phyloP scores from a whole-genome alignment of 139 green algal species.

The Chlorella sp. region DNA sequence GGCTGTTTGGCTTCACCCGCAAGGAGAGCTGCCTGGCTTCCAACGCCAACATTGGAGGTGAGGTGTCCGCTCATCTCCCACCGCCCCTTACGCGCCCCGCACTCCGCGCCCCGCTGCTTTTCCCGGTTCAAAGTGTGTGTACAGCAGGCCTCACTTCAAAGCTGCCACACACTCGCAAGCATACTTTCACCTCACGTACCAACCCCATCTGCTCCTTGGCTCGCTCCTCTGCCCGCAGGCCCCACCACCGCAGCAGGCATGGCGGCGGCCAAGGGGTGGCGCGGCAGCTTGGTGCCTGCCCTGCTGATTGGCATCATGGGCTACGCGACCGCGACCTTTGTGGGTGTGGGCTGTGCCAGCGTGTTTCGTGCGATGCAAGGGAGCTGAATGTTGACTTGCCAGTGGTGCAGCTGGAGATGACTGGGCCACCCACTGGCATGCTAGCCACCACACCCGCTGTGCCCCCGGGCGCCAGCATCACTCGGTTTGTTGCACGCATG shows the following conservation, averaged over 20 bases:
- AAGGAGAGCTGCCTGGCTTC: constrained; percentile 82
- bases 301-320: constrained; percentile 89
- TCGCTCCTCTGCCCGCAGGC: constrained; percentile 45
- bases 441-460: no score
- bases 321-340: constrained; percentile 82
- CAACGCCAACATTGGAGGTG: constrained; percentile 95
- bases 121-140: background rate
- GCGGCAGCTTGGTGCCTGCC: constrained; percentile 73
- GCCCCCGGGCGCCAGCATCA: no score
- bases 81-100: background rate
- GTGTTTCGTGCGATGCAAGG: constrained; percentile 40
- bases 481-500: no score
- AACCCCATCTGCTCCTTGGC: background rate
- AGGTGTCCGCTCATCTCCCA: background rate
- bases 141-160: background rate
- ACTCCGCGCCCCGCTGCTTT: background rate
- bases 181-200: background rate
- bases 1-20: constrained; percentile 62
- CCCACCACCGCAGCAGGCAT: constrained; percentile 92
- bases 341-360: constrained; percentile 61
- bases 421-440: no score
- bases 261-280: constrained; percentile 90
- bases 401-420: no score
- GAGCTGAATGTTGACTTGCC: background rate
- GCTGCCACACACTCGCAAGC: no score